Conservation (phyloP, 768 basidiomycete species). For the Mycena polygramma region DNA sequence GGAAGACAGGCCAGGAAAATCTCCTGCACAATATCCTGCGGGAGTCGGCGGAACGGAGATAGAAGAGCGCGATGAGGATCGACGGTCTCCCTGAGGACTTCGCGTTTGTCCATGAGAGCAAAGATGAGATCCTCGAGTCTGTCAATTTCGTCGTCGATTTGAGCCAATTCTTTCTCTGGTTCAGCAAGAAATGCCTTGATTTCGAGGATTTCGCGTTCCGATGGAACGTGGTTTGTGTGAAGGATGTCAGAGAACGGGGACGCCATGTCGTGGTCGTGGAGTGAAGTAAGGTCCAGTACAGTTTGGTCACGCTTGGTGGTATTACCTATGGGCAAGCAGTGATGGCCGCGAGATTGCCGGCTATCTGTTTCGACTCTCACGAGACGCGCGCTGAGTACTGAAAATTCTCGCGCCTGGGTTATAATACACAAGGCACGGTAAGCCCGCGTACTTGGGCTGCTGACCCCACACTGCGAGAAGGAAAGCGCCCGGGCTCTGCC, state of each 20-base stretch:
- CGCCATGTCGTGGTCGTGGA: background rate
- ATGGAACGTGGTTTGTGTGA: background rate
- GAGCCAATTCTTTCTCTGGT: background rate
- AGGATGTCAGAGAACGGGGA: background rate
- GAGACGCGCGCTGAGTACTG: no score
- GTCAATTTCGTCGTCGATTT: background rate
- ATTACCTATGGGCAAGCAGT: no score
- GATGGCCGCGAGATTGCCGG: no score
- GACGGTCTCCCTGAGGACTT: background rate
- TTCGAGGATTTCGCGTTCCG: background rate
- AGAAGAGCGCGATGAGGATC: background rate
- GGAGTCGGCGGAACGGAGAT: background rate
- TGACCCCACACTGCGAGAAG: no score
- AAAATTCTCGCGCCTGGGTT: no score
- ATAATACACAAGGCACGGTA: no score
- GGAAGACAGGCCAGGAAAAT: background rate
- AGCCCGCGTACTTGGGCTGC: no score
- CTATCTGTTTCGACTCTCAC: no score
- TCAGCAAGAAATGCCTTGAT: background rate
- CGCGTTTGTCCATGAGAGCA: background rate
- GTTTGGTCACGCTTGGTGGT: no score
- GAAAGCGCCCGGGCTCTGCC: no score
- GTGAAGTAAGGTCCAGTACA: no score
- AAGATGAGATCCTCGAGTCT: background rate
- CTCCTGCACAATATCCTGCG: background rate